phyloP scores from a whole-genome alignment of 345 rosid species.

The Hibiscus tridactylites region DNA sequence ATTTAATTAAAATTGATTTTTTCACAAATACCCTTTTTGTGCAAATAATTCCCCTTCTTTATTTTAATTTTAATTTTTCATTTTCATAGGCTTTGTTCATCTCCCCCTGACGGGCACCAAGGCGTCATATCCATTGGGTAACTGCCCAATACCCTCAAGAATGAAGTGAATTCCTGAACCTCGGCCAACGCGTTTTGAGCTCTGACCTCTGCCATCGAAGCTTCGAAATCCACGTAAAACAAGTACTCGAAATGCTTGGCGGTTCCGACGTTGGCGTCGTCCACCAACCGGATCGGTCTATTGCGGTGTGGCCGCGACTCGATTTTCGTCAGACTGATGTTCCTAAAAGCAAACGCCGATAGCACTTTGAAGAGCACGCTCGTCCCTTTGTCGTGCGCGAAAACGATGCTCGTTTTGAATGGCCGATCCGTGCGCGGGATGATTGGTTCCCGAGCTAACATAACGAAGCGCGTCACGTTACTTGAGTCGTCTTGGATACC shows the following conservation, averaged over 20 bases:
- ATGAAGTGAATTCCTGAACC: conserved; percentile 98
- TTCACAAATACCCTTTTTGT: conserved; percentile 6
- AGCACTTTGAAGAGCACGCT: conserved; percentile 88
- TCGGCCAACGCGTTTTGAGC: conserved; percentile 96
- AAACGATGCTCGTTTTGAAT: conserved; percentile 93
- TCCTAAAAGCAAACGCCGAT: conserved; percentile 85
- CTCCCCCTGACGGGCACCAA: conserved; percentile 59
- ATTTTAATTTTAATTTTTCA: not conserved
- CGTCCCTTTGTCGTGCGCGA: conserved; percentile 90
- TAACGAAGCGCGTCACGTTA: conserved; percentile 89
- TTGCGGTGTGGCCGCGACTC: conserved; percentile 91
- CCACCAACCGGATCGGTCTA: conserved; percentile 66
- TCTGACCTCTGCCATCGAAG: conserved; percentile 88
- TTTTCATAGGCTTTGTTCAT: conserved; percentile 10
- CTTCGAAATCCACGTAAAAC: conserved; percentile 89
- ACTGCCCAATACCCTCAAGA: conserved; percentile 90
- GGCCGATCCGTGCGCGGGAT: conserved; percentile 94
- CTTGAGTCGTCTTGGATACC: conserved; percentile 89
- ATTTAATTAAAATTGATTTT: not conserved
- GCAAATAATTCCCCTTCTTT: conserved; percentile 13
- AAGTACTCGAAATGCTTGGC: conserved; percentile 88
- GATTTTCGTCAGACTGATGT: conserved; percentile 83
- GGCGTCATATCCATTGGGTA: conserved; percentile 99
- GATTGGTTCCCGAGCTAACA: conserved; percentile 94
- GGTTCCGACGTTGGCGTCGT: conserved; percentile 69